Evolutionary conservation across 2,329 filamentous ascomycete species (phyloP).

Genomic region (Penicillium sp.): DNA sequence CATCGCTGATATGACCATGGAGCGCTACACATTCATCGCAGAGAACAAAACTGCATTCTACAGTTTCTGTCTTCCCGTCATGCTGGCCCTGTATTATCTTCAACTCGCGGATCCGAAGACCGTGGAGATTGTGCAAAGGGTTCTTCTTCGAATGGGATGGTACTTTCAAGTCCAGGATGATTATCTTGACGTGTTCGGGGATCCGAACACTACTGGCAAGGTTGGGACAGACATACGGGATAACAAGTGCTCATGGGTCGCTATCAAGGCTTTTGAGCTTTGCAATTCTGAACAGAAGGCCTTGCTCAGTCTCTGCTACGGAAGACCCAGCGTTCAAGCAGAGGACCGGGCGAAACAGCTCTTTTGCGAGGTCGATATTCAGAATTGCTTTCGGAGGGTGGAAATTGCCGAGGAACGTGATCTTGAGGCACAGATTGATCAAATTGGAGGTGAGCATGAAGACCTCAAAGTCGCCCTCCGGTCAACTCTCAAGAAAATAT

Average conservation of each 20-base stretch:
- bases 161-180: slow-evolving; percentile 99
- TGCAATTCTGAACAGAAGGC: slow-evolving; percentile 78
- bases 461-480: too few species aligned
- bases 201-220: slow-evolving; percentile 90
- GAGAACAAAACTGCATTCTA: slow-evolving; percentile 99
- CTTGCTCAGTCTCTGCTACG: slow-evolving; percentile 87
- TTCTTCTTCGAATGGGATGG: slow-evolving; percentile 93
- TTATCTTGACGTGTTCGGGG: slow-evolving; percentile 96
- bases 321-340: slow-evolving; percentile 29
- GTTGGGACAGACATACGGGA: slow-evolving; percentile 98
- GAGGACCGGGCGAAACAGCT: neutral
- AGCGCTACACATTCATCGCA: slow-evolving; percentile 94
- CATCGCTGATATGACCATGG: slow-evolving; percentile 87
- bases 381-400: too few species aligned
- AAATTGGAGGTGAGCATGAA: too few species aligned
- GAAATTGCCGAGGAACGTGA: too few species aligned
- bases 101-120: slow-evolving; percentile 80
- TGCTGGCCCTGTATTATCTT: slow-evolving; percentile 77
- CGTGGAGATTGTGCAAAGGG: slow-evolving; percentile 79
- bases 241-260: slow-evolving; percentile 98
- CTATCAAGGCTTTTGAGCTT: slow-evolving; percentile 84
- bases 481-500: too few species aligned
- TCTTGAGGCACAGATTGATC: too few species aligned
- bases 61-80: slow-evolving; percentile 96
- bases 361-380: too few species aligned